Base-by-base conservation (phyloP, 2,329 filamentous ascomycete genomes). In the Epichloe coenophiala region DNA sequence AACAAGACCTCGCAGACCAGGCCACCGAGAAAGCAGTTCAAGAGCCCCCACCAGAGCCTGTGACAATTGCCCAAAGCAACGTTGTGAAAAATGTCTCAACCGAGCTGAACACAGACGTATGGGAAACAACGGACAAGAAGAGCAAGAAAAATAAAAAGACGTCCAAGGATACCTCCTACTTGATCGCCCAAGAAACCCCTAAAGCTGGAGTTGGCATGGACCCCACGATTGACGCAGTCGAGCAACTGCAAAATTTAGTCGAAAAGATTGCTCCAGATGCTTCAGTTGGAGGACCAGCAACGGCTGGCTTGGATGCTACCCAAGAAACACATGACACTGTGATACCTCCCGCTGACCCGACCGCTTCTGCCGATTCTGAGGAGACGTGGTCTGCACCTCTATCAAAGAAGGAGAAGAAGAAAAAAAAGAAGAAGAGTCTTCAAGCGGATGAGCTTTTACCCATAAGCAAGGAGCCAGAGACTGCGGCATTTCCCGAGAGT, bases 361-460 rank as follows among this genome's bases (percentile, higher is more conserved):
- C 36, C 3, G 1, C 41, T 27, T 21, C 40, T n/a, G 45, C 23
- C 39, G 51, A 51, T 11, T 11, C 52, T 19, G 52, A 55, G 37
- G 50, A 51, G 38, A 12, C 40, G 36, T 50, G 13, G 47, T 42
- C 46, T 27, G 35, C 40, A 9, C 49, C 47, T 35, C 11, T 38
- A 33, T 42, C 49, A 33, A 48, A 46, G 1, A 52, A 50, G 41
- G 49, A 55, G 27, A 49, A 49, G 12, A 51, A 51, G 40, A 27
- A 7, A 6, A 45, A n/a, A n/a, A n/a, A 44, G 17, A 63, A 61
- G 58, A 62, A 57, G 48, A 54, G 50, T 42, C 33, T 52, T 23
- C 51, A 39, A 9, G 19, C 54, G 4, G 53, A 56, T 21, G 53
- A 54, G 15, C 17, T 47, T 47, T 17, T 45, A 21, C 13, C 36